Conservation (phyloP, 139 green algal species). For the Coelastrella sp. region DNA sequence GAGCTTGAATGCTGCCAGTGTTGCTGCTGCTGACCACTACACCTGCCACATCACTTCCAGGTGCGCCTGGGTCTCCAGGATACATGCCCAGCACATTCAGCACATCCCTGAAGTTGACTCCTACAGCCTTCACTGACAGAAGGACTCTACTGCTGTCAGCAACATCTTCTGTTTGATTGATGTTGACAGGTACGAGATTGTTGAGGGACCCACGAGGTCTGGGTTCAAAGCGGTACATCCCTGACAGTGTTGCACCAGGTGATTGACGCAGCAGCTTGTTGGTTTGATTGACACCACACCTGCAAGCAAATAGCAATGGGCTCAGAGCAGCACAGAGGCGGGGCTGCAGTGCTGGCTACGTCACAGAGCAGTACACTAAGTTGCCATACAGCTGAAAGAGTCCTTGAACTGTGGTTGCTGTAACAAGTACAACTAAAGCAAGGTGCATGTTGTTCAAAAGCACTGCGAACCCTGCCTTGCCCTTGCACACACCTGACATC, state of each 20-base stretch:
- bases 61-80: constrained; percentile 85
- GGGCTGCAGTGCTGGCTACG: not conserved
- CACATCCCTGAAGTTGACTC: constrained; percentile 91
- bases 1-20: constrained; percentile 17
- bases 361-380: not conserved
- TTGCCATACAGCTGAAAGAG: too few species aligned
- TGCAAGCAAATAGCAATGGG: not conserved
- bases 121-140: constrained; percentile 80
- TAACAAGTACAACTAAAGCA: too few species aligned
- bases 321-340: not conserved
- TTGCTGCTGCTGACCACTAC: constrained; percentile 59
- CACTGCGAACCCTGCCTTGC: too few species aligned
- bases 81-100: constrained; percentile 83
- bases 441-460: too few species aligned
- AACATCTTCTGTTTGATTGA: not conserved
- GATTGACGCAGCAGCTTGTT: constrained; percentile 4
- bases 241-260: not conserved
- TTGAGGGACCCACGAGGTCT: constrained; percentile 67
- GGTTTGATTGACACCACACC: not conserved
- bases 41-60: constrained; percentile 77
- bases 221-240: constrained; percentile 50
- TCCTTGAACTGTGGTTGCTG: too few species aligned
- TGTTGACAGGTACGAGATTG: constrained; percentile 61
- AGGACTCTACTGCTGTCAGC: constrained; percentile 53
- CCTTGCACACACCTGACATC: too few species aligned